Percentiles rank a stretch among this genome's conserved stretches.
Conservation (phyloP, 2,329 filamentous ascomycete genomes). For the Dryadomyces quercivorus region DNA sequence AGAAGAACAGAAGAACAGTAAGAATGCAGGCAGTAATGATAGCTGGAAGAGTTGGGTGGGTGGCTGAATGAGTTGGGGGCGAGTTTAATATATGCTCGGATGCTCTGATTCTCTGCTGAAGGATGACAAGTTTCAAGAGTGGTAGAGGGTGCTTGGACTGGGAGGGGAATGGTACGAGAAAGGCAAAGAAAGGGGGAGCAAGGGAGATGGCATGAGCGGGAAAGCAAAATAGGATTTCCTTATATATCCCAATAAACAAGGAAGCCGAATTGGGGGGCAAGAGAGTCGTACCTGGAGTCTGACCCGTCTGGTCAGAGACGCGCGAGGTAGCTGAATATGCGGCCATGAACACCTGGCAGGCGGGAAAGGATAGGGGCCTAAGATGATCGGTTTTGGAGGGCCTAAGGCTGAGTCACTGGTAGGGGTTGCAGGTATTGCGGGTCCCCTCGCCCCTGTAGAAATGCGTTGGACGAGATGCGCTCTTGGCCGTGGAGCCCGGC, state of each 20-base stretch:
- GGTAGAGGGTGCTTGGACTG: too few species aligned
- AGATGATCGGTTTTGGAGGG: neutral
- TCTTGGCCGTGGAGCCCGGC: neutral
- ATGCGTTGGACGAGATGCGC: neutral
- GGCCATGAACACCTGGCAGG: conserved; percentile 4
- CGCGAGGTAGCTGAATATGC: conserved; percentile 5
- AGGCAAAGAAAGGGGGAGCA: too few species aligned
- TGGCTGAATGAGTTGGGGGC: too few species aligned
- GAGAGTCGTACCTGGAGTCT: conserved; percentile 7
- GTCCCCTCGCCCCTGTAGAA: neutral
- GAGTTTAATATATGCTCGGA: too few species aligned
- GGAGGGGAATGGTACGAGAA: too few species aligned
- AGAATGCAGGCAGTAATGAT: too few species aligned
- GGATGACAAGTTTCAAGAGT: too few species aligned
- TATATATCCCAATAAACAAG: neutral
- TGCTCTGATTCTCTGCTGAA: too few species aligned
- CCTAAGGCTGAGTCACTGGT: conserved; percentile 9
- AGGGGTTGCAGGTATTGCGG: neutral
- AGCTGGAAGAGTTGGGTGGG: too few species aligned
- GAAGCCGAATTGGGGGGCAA: neutral
- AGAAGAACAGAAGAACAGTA: neutral
- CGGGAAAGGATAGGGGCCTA: neutral
- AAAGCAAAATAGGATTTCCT: neutral
- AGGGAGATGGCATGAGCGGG: too few species aligned
- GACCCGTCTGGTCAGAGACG: conserved; percentile 7